Base-by-base conservation (phyloP, 768 basidiomycete genomes). In the Rhizopogon roseolus region DNA sequence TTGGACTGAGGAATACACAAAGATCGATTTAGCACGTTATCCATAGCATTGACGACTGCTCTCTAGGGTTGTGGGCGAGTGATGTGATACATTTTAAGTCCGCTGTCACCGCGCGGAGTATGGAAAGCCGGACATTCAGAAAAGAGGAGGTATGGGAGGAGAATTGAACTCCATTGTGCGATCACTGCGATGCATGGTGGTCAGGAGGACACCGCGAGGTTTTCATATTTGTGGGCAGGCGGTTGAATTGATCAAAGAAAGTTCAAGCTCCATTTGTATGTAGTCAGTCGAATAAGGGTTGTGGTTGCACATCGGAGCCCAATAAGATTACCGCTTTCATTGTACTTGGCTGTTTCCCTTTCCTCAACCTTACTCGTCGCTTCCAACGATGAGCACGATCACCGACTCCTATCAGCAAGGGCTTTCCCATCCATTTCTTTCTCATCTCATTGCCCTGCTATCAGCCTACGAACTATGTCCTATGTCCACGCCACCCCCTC, bases 381-480 rank as follows among this genome's bases (percentile, higher is more conserved):
- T 41, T 29, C 5, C 62, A 60, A 68, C 67, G 70, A 74, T 73
- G 69, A 68, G 65, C 57, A 56, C 71, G 59, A 68, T 62, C 44
- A 54, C 34, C 51, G 66, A 68, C 42, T 42, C 51, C 44, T 56
- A 58, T 40, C 41, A 27, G 34, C 60, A 53, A 22, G 56, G 57
- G 49, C 56, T 54, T 14, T 55, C 64, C 14, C 71, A 73, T 57
- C 71, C 71, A 10, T 82, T 82, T 59, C 56, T 79, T 41, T 72
- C 76, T 1, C 79, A 85, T 62, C 79, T 85, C 45, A 73, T 82
- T 56, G 76, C 81, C 22, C 66, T 84, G 7, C 70, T 85, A 28
- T 83, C 84, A 16, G 68, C 81, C 10, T 85, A 82, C 62, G 81
- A 84, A 55, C 74, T 79, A 44, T 79, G 80, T 45, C 79, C 80